Evolutionary conservation across 352 stramenopile genomes (phyloP).

Genomic region (Phytophthora aleatoria): DNA sequence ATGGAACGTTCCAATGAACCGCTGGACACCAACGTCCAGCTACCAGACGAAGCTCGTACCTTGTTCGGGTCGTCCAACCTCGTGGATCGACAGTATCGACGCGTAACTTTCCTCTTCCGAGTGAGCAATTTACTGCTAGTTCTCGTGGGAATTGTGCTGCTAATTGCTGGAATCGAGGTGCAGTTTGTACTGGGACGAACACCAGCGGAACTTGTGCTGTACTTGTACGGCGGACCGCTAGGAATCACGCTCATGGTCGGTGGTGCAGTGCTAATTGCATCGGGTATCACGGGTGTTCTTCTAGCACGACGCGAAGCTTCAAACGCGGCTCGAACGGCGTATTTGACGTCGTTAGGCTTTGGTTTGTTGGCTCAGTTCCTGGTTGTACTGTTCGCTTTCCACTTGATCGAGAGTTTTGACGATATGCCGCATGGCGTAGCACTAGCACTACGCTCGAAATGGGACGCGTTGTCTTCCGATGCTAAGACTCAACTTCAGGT

Average conservation of each 20-base stretch:
- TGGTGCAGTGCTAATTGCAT: constrained; percentile 31
- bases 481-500: constrained; percentile 39
- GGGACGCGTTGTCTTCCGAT: constrained; percentile 27
- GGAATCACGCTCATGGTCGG: constrained; percentile 35
- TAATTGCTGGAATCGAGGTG: constrained; percentile 57
- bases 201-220: constrained; percentile 53
- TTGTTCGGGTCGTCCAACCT: constrained; percentile 48
- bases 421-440: constrained; percentile 36
- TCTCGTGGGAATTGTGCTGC: constrained; percentile 46
- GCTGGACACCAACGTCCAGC: constrained; percentile 26
- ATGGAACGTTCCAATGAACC: constrained; percentile 4
- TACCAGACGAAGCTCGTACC: constrained; percentile 49
- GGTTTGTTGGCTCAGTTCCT: constrained; percentile 42
- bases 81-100: constrained; percentile 44
- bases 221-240: constrained; percentile 48
- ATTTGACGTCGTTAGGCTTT: constrained; percentile 35
- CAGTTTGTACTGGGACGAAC: constrained; percentile 57
- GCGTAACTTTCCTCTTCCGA: constrained; percentile 37
- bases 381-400: constrained; percentile 38
- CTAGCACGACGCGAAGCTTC: constrained; percentile 33
- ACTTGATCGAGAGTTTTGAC: constrained; percentile 48
- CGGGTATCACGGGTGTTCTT: constrained; percentile 33
- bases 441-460: constrained; percentile 30
- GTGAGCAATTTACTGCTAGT: constrained; percentile 40
- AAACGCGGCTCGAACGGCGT: constrained; percentile 35